Base-by-base conservation (phyloP, 371 early-diverging fungal species). In the Blakeslea trispora region DNA sequence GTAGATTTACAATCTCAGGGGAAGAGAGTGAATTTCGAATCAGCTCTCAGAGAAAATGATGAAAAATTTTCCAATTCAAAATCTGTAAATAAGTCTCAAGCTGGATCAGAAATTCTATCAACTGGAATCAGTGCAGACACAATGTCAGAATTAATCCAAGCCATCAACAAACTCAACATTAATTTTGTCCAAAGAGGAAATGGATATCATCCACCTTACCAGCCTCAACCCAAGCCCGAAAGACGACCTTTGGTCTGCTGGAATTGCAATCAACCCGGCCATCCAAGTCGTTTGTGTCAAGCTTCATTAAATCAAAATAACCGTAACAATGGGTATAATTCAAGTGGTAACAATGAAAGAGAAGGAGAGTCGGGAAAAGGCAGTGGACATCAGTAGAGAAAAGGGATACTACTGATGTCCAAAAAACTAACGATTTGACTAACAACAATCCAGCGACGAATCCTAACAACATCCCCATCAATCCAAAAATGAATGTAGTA, bases 301-400 rank as follows among this genome's bases (percentile, higher is more conserved):
- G 7, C 8, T 14, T 10, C 43, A 13, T 18, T 2, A 17, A 10
- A 2, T 2, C 43, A 21, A 18, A n/a, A n/a, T 19, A 43, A 5
- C 43, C 2, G 3, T 1, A 43, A 10, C 10, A 43, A 17, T 21
- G 6, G 1, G 2, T 6, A 43, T 5, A 9, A 14, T 37, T 9
- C 37, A 37, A 37, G 11, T 11, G 37, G 11, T 37, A 37, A n/a
- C n/a, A n/a, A n/a, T n/a, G n/a, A n/a, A n/a, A n/a, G n/a, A n/a
- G n/a, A n/a, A n/a, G n/a, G n/a, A n/a, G n/a, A n/a, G n/a, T n/a
- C 11, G 53, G 53, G 53, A 53, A 53, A 53, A 53, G 53, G 31
- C 0, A 32, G 5, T 14, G 53, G 53, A 7, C 45, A 7, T n/a
- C 53, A 53, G 45, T 53, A 53, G 45, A 53, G 3, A 7, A 4